phyloP scores from a whole-genome alignment of 2,329 filamentous ascomycete species.

The Cladophialophora exuberans region DNA sequence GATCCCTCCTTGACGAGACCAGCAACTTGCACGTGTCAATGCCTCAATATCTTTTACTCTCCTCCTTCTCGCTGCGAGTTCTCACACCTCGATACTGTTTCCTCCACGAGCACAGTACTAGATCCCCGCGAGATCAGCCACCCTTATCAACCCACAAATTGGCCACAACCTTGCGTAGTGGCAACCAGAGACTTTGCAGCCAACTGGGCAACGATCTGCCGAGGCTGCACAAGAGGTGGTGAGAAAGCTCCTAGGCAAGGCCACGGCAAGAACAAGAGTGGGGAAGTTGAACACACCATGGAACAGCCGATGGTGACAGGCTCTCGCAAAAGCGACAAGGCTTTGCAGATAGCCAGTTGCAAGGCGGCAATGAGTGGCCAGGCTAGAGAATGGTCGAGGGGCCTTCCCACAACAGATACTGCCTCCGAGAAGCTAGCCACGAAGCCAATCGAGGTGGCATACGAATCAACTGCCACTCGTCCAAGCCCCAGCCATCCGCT shows the following conservation, averaged over 20 bases:
- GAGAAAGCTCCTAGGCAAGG: constrained; percentile 1
- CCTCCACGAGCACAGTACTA: too few species aligned
- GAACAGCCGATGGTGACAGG: not conserved
- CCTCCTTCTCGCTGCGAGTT: too few species aligned
- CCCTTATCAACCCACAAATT: constrained; percentile 20
- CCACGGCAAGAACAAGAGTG: constrained; percentile 10
- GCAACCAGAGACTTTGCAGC: constrained; percentile 14
- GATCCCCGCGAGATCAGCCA: not conserved
- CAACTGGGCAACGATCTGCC: constrained; percentile 26
- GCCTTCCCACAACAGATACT: constrained; percentile 18
- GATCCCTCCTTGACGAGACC: not conserved
- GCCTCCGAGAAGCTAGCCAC: constrained; percentile 16
- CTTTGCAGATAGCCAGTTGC: constrained; percentile 19
- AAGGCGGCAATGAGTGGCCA: constrained; percentile 3
- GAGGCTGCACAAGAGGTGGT: constrained; percentile 26
- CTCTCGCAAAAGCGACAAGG: constrained; percentile 24
- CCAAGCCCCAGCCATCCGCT: constrained; percentile 6
- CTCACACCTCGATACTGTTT: not conserved
- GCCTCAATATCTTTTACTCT: too few species aligned
- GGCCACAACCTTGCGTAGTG: constrained; percentile 7
- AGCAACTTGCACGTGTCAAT: not conserved
- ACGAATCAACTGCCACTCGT: constrained; percentile 4
- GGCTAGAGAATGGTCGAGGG: constrained; percentile 14
- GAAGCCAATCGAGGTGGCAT: constrained; percentile 13
- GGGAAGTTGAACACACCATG: constrained; percentile 16